Percentiles rank a stretch among this genome's conserved stretches.
Evolutionary conservation across 2,329 filamentous ascomycete species (phyloP).

Genomic region (Pestalotiopsis sp.): DNA sequence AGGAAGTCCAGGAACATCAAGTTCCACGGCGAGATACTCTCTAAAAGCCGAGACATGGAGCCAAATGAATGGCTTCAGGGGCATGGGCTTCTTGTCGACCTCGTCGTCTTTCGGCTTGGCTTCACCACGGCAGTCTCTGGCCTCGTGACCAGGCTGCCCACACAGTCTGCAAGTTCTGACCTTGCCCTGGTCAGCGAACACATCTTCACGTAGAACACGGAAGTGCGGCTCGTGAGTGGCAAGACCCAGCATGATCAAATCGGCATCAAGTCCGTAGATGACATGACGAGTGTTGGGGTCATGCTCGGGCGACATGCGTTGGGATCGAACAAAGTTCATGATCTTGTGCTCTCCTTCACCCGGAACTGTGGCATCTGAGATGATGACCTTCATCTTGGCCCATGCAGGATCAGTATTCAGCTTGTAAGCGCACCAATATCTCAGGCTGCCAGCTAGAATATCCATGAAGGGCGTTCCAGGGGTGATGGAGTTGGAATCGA

Average conservation of each 20-base stretch:
- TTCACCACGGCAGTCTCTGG: slow-evolving; percentile 80
- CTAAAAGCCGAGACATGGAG: slow-evolving; percentile 89
- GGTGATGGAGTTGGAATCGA: slow-evolving; percentile 86
- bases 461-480: slow-evolving; percentile 99
- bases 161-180: slow-evolving; percentile 83
- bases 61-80: slow-evolving; percentile 96
- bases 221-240: slow-evolving; percentile 98
- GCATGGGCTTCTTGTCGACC: slow-evolving; percentile 74
- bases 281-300: slow-evolving; percentile 97
- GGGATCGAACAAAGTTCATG: slow-evolving; percentile 96
- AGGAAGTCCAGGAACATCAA: slow-evolving; percentile 78
- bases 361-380: slow-evolving; percentile 96
- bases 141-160: slow-evolving; percentile 89
- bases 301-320: slow-evolving; percentile 86
- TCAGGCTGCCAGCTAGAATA: slow-evolving; percentile 83
- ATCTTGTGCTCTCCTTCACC: slow-evolving; percentile 99
- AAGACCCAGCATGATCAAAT: slow-evolving; percentile 97
- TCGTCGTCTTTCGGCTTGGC: slow-evolving; percentile 78
- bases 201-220: slow-evolving; percentile 92
- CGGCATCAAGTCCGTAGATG: slow-evolving; percentile 96
- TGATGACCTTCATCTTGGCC: slow-evolving; percentile 96
- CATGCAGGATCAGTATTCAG: slow-evolving; percentile 95
- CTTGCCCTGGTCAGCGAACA: slow-evolving; percentile 89
- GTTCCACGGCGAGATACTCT: slow-evolving; percentile 90
- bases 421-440: slow-evolving; percentile 98